phyloP scores from a whole-genome alignment of 371 early-diverging fungal genomes.

The Mortierella sp. region DNA sequence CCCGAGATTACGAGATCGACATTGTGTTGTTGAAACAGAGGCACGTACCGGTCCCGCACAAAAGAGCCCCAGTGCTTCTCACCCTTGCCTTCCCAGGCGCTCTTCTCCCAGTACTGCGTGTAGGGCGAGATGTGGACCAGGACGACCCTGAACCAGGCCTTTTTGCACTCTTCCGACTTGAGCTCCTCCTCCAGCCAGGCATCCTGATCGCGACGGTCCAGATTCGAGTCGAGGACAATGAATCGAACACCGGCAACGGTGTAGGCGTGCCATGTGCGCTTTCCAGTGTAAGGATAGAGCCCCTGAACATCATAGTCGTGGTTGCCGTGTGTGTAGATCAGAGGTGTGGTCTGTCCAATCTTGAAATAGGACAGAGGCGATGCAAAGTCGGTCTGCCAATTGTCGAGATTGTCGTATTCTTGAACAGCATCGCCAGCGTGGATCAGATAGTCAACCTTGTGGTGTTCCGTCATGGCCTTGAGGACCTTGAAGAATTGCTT shows the following conservation, averaged over 20 bases:
- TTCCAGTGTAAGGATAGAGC: conserved; percentile 65
- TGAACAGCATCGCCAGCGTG: conserved; percentile 82
- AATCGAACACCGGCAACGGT: conserved; percentile 75
- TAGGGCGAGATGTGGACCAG: conserved; percentile 87
- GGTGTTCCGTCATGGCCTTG: conserved; percentile 60
- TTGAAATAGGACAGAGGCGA: conserved; percentile 72
- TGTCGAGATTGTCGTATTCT: conserved; percentile 67
- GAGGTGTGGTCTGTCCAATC: conserved; percentile 71
- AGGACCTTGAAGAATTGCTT: conserved; percentile 65
- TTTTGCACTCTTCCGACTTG: conserved; percentile 63
- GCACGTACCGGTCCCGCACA: conserved; percentile 76
- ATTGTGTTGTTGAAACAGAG: conserved; percentile 73
- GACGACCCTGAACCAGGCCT: conserved; percentile 76
- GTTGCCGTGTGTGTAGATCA: conserved; percentile 85
- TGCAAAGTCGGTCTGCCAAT: conserved; percentile 84
- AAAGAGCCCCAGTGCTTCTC: conserved; percentile 84
- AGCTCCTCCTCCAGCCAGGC: conserved; percentile 75
- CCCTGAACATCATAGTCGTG: conserved; percentile 76
- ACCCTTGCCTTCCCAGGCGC: conserved; percentile 74
- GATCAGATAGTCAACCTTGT: conserved; percentile 66
- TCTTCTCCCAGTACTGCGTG: conserved; percentile 85
- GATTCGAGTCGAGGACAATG: conserved; percentile 80
- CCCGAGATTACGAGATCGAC: conserved; percentile 87
- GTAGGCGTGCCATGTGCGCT: conserved; percentile 72
- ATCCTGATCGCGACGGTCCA: conserved; percentile 74